phyloP scores from a whole-genome alignment of 2,329 filamentous ascomycete species.

The Trichoderma polysporum region DNA sequence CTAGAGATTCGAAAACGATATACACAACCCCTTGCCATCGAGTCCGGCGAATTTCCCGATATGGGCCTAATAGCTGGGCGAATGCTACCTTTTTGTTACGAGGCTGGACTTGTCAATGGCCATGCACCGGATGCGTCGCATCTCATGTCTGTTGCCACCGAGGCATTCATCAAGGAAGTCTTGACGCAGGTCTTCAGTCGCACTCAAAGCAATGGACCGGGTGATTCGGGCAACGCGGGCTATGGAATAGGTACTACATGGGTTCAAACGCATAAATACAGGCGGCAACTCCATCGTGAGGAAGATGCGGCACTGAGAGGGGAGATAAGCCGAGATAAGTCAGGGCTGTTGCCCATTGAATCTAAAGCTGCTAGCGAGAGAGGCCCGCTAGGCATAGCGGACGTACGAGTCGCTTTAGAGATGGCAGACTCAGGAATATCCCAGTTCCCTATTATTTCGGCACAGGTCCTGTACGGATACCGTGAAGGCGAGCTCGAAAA shows the following conservation, averaged over 20 bases:
- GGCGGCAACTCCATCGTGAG: constrained; percentile 70
- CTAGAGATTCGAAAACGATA: constrained; percentile 67
- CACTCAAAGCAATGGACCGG: constrained; percentile 64
- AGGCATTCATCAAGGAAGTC: constrained; percentile 66
- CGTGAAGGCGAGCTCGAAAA: constrained; percentile 74
- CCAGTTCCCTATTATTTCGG: constrained; percentile 73
- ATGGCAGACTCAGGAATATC: constrained; percentile 74
- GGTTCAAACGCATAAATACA: constrained; percentile 79
- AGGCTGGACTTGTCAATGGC: constrained; percentile 60
- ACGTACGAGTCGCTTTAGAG: constrained; percentile 72
- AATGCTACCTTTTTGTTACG: constrained; percentile 69
- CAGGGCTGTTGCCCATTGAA: constrained; percentile 77
- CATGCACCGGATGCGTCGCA: constrained; percentile 60
- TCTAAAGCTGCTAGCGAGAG: constrained; percentile 72
- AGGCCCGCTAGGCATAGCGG: constrained; percentile 71
- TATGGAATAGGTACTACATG: constrained; percentile 66
- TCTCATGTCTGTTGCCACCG: constrained; percentile 64
- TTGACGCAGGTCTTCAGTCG: constrained; percentile 63
- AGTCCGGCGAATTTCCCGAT: constrained; percentile 70
- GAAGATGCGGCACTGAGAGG: constrained; percentile 72
- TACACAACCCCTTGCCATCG: constrained; percentile 61
- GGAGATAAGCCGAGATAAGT: constrained; percentile 70
- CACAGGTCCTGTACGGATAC: constrained; percentile 68
- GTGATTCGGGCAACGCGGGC: constrained; percentile 59
- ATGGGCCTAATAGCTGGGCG: constrained; percentile 60